These are phyloP conservation scores for Backusella circina DNA, from an alignment of 192 early-diverging fungal genomes.

Conservation along the genomic window DNA sequence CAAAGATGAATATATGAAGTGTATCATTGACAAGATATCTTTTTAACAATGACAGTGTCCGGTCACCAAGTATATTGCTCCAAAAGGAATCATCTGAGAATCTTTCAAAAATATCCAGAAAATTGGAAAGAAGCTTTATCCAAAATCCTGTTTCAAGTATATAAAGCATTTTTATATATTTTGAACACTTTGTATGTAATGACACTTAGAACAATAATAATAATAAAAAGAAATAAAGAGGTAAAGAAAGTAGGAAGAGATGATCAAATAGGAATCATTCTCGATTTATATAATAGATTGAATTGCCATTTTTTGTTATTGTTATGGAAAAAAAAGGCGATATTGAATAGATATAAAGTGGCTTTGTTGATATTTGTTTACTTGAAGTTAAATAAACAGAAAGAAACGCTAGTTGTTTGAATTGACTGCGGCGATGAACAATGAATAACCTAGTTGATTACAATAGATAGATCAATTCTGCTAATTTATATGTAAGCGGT, in stretches of 20 bases:
- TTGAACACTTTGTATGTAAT: neutral
- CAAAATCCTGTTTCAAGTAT: neutral
- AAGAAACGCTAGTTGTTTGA: neutral
- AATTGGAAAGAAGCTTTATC: neutral
- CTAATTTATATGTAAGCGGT: neutral
- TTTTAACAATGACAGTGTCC: neutral
- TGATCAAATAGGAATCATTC: neutral
- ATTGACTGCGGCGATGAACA: neutral
- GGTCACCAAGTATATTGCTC: constrained; percentile 8
- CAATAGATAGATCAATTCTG: neutral
- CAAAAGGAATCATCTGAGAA: constrained; percentile 17
- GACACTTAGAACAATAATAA: neutral
- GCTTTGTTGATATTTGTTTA: neutral
- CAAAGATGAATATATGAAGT: neutral
- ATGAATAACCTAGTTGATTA: neutral
- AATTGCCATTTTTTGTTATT: neutral
- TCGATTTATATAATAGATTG: neutral
- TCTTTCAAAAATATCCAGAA: constrained; percentile 8
- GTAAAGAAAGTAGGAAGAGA: neutral
- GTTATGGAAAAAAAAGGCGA: neutral
- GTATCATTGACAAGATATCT: constrained; percentile 16
- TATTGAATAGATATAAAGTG: neutral
- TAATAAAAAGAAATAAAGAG: neutral
- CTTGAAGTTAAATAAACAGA: neutral
- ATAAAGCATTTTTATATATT: neutral